A percentile compares a stretch with the other conserved stretches of the same genome.
Conservation (phyloP, 2,329 filamentous ascomycete genomes). For the Ophiostoma triangulosporum region DNA sequence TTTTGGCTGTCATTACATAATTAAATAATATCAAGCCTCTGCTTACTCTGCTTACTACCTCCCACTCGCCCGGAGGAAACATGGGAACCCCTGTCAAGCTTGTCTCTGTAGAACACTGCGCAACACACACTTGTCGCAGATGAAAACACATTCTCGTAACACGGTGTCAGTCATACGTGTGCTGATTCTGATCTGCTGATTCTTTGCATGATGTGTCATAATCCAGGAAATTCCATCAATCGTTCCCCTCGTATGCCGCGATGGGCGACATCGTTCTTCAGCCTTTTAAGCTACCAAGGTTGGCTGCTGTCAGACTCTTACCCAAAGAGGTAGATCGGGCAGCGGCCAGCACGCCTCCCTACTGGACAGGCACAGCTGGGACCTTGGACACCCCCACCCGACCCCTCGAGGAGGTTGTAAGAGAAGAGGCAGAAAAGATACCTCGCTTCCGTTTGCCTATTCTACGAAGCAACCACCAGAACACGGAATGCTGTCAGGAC, state of each 20-base stretch:
- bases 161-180: neutral
- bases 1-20: neutral
- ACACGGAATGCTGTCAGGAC: too few species aligned
- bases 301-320: neutral
- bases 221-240: too few species aligned
- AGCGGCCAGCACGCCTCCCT: neutral
- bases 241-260: too few species aligned
- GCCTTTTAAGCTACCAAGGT: neutral
- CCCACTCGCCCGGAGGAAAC: neutral
- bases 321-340: neutral
- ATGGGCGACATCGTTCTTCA: too few species aligned
- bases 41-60: neutral
- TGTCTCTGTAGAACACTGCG: neutral
- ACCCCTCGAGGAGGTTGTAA: too few species aligned
- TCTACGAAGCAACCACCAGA: neutral
- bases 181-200: too few species aligned
- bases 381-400: neutral
- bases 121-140: neutral
- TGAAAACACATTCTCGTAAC: neutral
- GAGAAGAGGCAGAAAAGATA: neutral
- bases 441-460: neutral
- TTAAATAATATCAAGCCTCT: neutral
- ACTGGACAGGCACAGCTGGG: neutral
- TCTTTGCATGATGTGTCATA: too few species aligned
- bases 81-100: neutral